Conservation (phyloP, 2,329 filamentous ascomycete genomes). For the Fusarium papillatum region DNA sequence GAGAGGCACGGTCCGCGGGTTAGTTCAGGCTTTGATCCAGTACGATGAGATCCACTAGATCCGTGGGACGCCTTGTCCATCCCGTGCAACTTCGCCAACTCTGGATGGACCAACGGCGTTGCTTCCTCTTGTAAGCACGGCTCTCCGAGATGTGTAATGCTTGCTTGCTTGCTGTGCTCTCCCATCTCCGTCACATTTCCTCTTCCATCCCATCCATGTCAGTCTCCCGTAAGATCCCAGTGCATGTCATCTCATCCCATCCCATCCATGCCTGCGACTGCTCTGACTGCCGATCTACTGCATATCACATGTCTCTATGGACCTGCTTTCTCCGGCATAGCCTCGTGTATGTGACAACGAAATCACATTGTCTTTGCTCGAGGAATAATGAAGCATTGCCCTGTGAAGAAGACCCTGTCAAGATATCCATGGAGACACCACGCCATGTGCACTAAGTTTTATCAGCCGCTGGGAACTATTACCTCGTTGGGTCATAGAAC, state of each 20-base stretch:
- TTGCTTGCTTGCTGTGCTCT: background rate
- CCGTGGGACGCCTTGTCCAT: background rate
- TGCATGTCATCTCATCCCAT: slow-evolving; percentile 23
- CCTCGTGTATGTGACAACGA: background rate
- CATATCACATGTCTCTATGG: background rate
- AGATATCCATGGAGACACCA: background rate
- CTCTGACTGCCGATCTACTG: background rate
- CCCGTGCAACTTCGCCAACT: slow-evolving; percentile 5
- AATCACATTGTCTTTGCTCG: background rate
- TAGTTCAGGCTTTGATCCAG: slow-evolving; percentile 4
- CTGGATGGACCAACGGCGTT: slow-evolving; percentile 20
- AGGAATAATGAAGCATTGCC: background rate
- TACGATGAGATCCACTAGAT: background rate
- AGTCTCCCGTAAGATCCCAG: slow-evolving; percentile 32
- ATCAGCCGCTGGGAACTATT: background rate
- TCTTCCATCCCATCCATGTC: slow-evolving; percentile 14
- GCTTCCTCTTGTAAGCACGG: slow-evolving; percentile 8
- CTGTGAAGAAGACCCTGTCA: background rate
- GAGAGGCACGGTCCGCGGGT: slow-evolving; percentile 22
- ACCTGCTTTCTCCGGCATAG: background rate
- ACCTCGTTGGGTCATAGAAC: background rate
- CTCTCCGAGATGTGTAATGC: slow-evolving; percentile 7
- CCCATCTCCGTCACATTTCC: slow-evolving; percentile 22
- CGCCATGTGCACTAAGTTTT: background rate
- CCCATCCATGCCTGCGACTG: slow-evolving; percentile 6